phyloP scores from a whole-genome alignment of 176 grass and related monocot species.

The Avena sativa region DNA sequence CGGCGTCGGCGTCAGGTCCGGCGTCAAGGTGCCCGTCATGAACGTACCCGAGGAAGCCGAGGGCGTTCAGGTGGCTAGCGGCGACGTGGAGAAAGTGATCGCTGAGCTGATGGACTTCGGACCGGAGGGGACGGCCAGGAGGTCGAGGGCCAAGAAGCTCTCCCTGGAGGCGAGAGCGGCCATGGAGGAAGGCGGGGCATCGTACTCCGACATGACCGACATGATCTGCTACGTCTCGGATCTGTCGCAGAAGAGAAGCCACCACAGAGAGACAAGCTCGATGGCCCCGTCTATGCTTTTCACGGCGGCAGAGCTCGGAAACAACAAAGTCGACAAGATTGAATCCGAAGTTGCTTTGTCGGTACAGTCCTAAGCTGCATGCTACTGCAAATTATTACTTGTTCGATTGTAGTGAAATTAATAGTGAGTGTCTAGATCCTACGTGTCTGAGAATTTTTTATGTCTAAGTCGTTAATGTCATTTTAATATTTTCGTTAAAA shows the following conservation, averaged over 20 bases:
- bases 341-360: constrained; percentile 12
- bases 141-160: background rate
- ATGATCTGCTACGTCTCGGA: background rate
- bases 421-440: too few relatives aligned
- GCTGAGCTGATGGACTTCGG: constrained; percentile 36
- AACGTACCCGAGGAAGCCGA: background rate
- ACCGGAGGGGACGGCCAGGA: constrained; percentile 24
- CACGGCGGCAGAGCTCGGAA: background rate
- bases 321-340: background rate
- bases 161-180: background rate
- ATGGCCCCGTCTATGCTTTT: too few relatives aligned
- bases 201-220: constrained; percentile 21
- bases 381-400: background rate
- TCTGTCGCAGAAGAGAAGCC: background rate
- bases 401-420: too few relatives aligned
- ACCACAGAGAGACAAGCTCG: background rate
- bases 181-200: constrained; percentile 41
- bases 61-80: constrained; percentile 17
- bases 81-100: constrained; percentile 30
- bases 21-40: constrained; percentile 22
- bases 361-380: constrained; percentile 20
- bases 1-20: constrained; percentile 38
- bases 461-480: too few relatives aligned
- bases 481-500: too few relatives aligned
- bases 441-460: too few relatives aligned